Percentiles rank a stretch among this genome's conserved stretches.
Conservation (phyloP, 352 stramenopile species). For the Globisporangium paddicum region DNA sequence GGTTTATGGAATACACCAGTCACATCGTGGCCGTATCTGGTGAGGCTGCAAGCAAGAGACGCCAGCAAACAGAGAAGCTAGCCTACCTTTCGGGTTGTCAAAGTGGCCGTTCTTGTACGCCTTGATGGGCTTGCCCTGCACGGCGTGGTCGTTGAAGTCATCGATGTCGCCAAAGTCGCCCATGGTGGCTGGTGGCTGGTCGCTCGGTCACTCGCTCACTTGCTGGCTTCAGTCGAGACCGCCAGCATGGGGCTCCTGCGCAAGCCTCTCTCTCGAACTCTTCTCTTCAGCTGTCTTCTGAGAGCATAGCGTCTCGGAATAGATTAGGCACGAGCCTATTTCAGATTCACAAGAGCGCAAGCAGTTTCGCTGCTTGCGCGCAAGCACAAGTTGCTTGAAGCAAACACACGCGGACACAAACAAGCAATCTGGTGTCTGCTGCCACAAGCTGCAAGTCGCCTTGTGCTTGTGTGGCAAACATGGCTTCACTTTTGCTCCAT, state of each 20-base stretch:
- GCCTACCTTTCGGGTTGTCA: slow-evolving; percentile 60
- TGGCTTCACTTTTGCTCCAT: slow-evolving; percentile 2
- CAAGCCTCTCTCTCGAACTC: not conserved
- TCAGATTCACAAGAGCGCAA: not conserved
- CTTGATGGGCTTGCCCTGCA: slow-evolving; percentile 73
- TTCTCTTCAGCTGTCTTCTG: too few species aligned
- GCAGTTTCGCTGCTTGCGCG: not conserved
- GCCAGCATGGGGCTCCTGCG: not conserved
- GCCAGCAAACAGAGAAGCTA: not conserved
- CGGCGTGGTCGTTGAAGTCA: slow-evolving; percentile 75
- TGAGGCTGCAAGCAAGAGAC: not conserved
- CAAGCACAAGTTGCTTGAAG: not conserved
- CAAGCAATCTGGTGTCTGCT: not conserved
- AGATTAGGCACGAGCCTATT: not conserved
- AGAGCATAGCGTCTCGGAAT: too few species aligned
- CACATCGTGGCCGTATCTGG: not conserved
- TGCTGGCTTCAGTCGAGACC: not conserved
- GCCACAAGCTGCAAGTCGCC: not conserved
- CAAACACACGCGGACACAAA: not conserved
- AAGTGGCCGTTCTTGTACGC: slow-evolving; percentile 80
- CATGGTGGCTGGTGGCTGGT: slow-evolving; percentile 20
- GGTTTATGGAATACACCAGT: slow-evolving; percentile 1
- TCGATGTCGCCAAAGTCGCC: slow-evolving; percentile 76
- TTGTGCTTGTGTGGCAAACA: not conserved
- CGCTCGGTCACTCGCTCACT: not conserved